These are phyloP conservation scores for Solanum etuberosum DNA, from an alignment of 257 asterid genomes.

Conservation along the genomic window DNA sequence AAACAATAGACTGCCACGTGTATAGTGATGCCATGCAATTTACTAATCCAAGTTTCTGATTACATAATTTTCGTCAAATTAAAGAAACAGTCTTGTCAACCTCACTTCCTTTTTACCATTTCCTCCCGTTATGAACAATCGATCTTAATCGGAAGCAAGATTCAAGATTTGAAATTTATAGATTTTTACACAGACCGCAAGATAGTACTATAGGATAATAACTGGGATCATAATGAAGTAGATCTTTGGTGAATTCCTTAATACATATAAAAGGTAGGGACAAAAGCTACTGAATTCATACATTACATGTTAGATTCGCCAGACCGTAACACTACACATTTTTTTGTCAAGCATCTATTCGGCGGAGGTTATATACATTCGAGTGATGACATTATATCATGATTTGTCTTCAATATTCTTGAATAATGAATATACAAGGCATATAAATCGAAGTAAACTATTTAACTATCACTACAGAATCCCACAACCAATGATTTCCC, in stretches of 20 bases:
- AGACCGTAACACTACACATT: background rate
- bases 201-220: background rate
- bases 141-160: background rate
- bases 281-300: background rate
- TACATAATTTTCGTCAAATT: background rate
- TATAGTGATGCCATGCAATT: background rate
- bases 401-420: background rate
- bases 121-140: background rate
- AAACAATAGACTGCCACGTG: background rate
- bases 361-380: background rate
- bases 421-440: background rate
- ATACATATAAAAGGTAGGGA: background rate
- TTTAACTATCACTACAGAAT: background rate
- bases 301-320: background rate
- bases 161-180: background rate
- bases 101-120: background rate
- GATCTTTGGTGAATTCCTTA: background rate
- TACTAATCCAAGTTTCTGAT: background rate
- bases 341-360: background rate
- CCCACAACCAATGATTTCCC: background rate
- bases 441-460: background rate
- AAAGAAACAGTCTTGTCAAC: background rate
- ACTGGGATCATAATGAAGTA: accelerated
- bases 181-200: accelerated
- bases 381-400: background rate